phyloP scores from a whole-genome alignment of 257 asterid genomes.

The Solanum ossicruentum region DNA sequence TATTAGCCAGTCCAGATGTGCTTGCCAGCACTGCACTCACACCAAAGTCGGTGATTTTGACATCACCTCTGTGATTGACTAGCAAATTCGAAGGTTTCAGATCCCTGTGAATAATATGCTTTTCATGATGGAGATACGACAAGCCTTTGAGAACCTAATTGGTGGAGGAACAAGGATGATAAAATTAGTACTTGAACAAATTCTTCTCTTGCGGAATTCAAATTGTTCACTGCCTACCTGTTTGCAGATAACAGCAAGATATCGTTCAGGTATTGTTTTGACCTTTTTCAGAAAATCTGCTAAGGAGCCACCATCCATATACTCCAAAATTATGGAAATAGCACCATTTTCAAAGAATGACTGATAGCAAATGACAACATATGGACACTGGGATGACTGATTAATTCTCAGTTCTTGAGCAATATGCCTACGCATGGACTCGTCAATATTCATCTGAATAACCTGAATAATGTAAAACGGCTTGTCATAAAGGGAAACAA shows the following conservation, averaged over 20 bases:
- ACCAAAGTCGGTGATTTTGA: constrained; percentile 95
- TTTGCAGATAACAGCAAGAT: constrained; percentile 88
- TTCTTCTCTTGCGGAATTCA: background rate
- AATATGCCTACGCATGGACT: constrained; percentile 63
- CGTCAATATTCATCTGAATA: constrained; percentile 93
- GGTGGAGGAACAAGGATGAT: background rate
- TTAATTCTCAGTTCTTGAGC: constrained; percentile 96
- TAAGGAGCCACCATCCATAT: constrained; percentile 98
- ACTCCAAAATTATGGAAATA: constrained; percentile 89
- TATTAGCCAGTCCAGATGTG: constrained; percentile 84
- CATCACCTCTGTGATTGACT: constrained; percentile 91
- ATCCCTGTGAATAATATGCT: constrained; percentile 93
- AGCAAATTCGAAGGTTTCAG: constrained; percentile 92
- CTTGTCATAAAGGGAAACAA: background rate
- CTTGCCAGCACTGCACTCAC: constrained; percentile 81
- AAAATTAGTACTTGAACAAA: background rate
- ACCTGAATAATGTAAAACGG: constrained; percentile 35
- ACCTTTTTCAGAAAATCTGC: constrained; percentile 86
- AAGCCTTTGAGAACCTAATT: constrained; percentile 89
- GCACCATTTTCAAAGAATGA: constrained; percentile 97
- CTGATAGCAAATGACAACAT: constrained; percentile 78
- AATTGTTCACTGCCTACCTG: constrained; percentile 39
- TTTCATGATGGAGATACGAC: constrained; percentile 98
- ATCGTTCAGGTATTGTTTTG: constrained; percentile 72
- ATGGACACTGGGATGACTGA: constrained; percentile 90